phyloP scores from a whole-genome alignment of 1,284 basidiomycete genomes.

The Marasmius oreades region DNA sequence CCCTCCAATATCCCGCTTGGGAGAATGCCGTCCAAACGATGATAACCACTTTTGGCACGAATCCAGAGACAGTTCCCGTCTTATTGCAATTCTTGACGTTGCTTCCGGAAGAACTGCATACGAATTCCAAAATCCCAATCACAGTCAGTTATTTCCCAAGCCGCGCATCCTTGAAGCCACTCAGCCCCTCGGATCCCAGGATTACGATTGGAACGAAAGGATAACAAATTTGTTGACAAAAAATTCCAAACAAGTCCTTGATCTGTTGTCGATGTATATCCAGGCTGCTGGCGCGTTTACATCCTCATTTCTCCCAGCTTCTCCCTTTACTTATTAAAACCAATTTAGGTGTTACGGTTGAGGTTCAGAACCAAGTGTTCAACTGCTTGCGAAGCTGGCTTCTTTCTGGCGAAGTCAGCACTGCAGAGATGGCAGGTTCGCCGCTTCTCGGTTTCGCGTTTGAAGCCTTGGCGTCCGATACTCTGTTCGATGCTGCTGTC shows the following conservation, averaged over 20 bases:
- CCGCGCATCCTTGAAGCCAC: background rate
- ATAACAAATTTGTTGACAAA: constrained; percentile 64
- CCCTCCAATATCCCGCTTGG: constrained; percentile 93
- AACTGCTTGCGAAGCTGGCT: constrained; percentile 88
- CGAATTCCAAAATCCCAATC: constrained; percentile 86
- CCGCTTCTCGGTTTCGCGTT: constrained; percentile 87
- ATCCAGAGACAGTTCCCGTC: constrained; percentile 79
- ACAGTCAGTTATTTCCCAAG: constrained; percentile 53
- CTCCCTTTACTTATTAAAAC: background rate
- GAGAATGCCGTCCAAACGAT: constrained; percentile 75
- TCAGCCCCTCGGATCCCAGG: constrained; percentile 38
- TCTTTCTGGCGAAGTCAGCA: constrained; percentile 79
- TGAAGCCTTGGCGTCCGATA: constrained; percentile 79
- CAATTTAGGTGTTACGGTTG: constrained; percentile 70
- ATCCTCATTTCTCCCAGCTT: constrained; percentile 4
- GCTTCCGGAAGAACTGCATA: constrained; percentile 86
- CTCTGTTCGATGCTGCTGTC: constrained; percentile 90
- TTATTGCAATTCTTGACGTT: constrained; percentile 90
- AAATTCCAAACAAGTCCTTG: constrained; percentile 74
- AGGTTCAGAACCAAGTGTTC: constrained; percentile 87
- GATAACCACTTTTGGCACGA: constrained; percentile 84
- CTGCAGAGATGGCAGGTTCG: constrained; percentile 64
- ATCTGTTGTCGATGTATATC: constrained; percentile 86
- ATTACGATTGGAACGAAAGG: constrained; percentile 76
- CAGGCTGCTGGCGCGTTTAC: constrained; percentile 73